Conservation (phyloP, 2,329 filamentous ascomycete species). For the Talaromyces marneffei region DNA sequence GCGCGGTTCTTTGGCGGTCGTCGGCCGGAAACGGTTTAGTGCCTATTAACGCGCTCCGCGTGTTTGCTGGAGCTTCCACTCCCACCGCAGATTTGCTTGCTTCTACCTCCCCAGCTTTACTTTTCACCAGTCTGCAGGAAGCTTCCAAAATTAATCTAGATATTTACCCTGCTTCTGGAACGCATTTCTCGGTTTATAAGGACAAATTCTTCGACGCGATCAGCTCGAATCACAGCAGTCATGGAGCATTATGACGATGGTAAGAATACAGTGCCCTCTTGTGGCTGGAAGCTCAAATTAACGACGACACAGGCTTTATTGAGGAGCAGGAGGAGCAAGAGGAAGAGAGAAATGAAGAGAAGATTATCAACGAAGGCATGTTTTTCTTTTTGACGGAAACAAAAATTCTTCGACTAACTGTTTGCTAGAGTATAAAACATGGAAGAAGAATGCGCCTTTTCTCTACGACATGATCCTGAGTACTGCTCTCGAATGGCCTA, state of each 20-base stretch:
- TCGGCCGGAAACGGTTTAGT: conserved; percentile 13
- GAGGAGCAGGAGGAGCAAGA: conserved; percentile 50
- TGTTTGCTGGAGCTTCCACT: conserved; percentile 22
- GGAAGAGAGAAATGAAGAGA: conserved; percentile 71
- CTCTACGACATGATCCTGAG: conserved; percentile 97
- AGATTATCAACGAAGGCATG: conserved; percentile 84
- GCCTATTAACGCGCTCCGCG: conserved; percentile 15
- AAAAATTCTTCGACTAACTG: neutral
- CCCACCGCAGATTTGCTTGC: conserved; percentile 1
- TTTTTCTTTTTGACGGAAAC: neutral
- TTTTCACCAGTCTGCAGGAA: neutral
- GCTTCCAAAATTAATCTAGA: neutral
- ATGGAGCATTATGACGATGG: conserved; percentile 37
- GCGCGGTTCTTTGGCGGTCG: neutral
- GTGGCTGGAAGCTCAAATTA: conserved; percentile 8
- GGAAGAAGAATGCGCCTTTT: conserved; percentile 99
- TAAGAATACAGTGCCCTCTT: conserved; percentile 8
- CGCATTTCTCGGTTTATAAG: neutral
- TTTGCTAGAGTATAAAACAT: conserved; percentile 87
- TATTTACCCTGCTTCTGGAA: neutral
- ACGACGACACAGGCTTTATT: conserved; percentile 24
- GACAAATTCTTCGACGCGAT: neutral
- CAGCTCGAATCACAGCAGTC: neutral
- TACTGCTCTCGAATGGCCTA: conserved; percentile 94
- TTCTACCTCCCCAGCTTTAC: neutral